A percentile compares a stretch with the other conserved stretches of the same genome.
Conservation (phyloP, 73 alveolate genomes). For the Tetrahymena borealis region DNA sequence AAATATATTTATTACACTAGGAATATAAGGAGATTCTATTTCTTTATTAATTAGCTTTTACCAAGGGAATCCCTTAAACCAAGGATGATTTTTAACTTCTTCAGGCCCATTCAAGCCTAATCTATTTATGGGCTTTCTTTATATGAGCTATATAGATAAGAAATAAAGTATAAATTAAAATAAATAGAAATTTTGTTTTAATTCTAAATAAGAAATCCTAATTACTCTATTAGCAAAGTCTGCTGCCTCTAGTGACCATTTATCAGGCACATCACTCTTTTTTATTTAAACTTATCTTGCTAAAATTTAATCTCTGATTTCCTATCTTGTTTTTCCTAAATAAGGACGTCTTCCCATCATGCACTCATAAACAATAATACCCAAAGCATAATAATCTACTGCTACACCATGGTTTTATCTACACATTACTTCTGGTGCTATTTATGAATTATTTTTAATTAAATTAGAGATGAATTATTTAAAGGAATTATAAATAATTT, state of each 20-base stretch:
- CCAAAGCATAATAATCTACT: slow-evolving; percentile 57
- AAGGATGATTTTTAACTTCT: slow-evolving; percentile 79
- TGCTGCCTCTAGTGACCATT: slow-evolving; percentile 91
- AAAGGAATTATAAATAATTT: not conserved
- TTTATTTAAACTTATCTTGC: slow-evolving; percentile 61
- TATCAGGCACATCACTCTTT: slow-evolving; percentile 74
- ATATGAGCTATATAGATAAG: slow-evolving; percentile 40
- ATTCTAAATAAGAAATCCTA: no score
- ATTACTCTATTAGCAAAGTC: slow-evolving; percentile 80
- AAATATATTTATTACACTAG: slow-evolving; percentile 21
- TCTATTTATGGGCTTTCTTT: slow-evolving; percentile 78
- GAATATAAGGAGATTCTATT: slow-evolving; percentile 75
- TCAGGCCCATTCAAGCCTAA: slow-evolving; percentile 74
- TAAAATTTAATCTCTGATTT: slow-evolving; percentile 59
- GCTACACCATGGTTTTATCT: slow-evolving; percentile 48
- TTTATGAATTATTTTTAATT: not conserved
- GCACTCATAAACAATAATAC: slow-evolving; percentile 56
- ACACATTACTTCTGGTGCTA: slow-evolving; percentile 67
- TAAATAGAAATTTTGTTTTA: not conserved
- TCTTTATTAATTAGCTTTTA: slow-evolving; percentile 68
- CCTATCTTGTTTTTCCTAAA: slow-evolving; percentile 69
- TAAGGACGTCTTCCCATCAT: slow-evolving; percentile 84
- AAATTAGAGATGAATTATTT: no score
- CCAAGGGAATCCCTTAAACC: slow-evolving; percentile 86
- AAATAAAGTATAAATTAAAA: not conserved